Evolutionary conservation across 2,329 filamentous ascomycete genomes (phyloP), one percentile per base, ranked within the genome.

Genomic region (Parascedosporium putredinis): DNA sequence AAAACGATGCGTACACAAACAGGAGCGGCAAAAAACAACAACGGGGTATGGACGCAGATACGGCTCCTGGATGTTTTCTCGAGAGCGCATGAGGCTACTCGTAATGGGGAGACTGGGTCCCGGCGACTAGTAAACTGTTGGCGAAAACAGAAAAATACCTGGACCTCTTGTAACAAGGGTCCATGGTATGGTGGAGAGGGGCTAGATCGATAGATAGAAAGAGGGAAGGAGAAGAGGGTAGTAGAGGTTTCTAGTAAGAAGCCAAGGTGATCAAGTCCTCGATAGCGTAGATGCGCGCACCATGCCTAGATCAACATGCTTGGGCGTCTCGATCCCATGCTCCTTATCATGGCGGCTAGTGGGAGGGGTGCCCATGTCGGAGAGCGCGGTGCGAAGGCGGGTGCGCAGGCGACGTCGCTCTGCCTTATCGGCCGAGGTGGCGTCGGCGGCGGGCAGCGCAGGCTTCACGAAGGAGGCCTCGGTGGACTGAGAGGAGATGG

Each of bases 351-450:
- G 51, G 31, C 53, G 34, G 4, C 45, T 43, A 1, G 54, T 55
- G 12, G 54, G 54, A 22, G 54, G 54, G 9, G 54, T 50, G 20
- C 54, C 54, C 34, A 55, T 51, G 31, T 53, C 54, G 10, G 54
- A 52, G 33, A 55, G 48, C 1, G 52, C 53, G 22, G 53, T 55
- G 27, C 38, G 25, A 12, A 50, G 27, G 3, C 29, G 20, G 3
- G 12, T 14, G 40, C 48, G 48, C n/a, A 50, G 40, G 40, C 48
- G 48, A 36, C 48, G 48, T 20, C 48, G 40, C 10, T 12, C 23
- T 22, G 18, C 12, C 24, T 20, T 25, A 29, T 29, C 23, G 8
- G 25, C 16, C 29, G 16, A 18, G 8, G 24, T 14, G 25, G 22
- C 24, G 40, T 25, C 10, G 10, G 27, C 23, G 20, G 40, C 14